phyloP scores from a whole-genome alignment of 192 early-diverging fungal genomes.

The Coemansia sp. region DNA sequence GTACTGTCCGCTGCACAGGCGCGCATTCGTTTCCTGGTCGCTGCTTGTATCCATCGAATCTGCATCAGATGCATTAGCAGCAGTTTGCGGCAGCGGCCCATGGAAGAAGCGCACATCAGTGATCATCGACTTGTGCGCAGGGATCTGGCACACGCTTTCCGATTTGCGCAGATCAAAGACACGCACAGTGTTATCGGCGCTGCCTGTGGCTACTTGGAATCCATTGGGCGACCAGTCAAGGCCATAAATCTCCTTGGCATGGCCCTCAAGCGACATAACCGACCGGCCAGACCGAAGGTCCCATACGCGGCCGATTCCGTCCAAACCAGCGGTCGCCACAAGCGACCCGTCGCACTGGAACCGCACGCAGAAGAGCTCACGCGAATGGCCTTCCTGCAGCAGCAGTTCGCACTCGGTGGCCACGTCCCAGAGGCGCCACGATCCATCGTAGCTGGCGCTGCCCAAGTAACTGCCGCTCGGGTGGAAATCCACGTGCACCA shows the following conservation, averaged over 20 bases:
- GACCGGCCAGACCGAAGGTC: constrained; percentile 90
- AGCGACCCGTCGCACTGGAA: constrained; percentile 93
- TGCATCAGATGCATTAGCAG: constrained; percentile 21
- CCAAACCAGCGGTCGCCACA: constrained; percentile 85
- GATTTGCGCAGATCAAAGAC: constrained; percentile 90
- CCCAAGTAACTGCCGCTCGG: constrained; percentile 85
- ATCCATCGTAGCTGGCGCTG: constrained; percentile 67
- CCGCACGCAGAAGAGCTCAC: constrained; percentile 87
- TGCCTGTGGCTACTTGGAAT: constrained; percentile 88
- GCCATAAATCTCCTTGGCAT: constrained; percentile 84
- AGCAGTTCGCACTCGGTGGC: constrained; percentile 74
- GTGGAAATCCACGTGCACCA: constrained; percentile 86
- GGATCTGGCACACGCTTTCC: constrained; percentile 76
- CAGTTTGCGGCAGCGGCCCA: constrained; percentile 5
- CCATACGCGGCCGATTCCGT: constrained; percentile 93
- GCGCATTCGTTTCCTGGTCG: constrained; percentile 17
- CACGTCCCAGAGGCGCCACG: constrained; percentile 97
- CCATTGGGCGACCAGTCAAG: constrained; percentile 94
- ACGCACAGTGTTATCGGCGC: constrained; percentile 86
- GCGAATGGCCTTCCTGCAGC: constrained; percentile 92
- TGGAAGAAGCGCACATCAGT: constrained; percentile 75
- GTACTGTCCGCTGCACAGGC: constrained; percentile 69
- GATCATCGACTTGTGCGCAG: constrained; percentile 90
- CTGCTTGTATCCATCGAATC: constrained; percentile 23
- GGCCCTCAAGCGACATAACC: constrained; percentile 85